These are phyloP conservation scores for Lojkania enalia DNA, from an alignment of 2,329 filamentous ascomycete species.

Conservation along the genomic window DNA sequence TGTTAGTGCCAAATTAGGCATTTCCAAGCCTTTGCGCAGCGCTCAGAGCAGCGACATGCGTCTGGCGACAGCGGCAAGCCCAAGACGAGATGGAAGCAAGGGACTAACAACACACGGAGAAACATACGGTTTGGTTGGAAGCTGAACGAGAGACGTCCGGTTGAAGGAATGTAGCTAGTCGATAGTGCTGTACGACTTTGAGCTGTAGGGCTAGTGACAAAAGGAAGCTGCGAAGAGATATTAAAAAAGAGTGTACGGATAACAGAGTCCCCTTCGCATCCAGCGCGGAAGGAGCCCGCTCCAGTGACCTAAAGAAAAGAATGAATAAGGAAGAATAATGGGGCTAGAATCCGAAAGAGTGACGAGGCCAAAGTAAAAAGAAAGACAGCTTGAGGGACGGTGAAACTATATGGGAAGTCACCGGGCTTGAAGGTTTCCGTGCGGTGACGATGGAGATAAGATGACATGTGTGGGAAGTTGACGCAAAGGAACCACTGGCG, in stretches of 20 bases:
- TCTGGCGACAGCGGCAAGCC: constrained; percentile 22
- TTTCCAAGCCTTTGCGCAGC: constrained; percentile 18
- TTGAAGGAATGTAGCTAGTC: constrained; percentile 42
- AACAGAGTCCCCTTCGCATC: constrained; percentile 42
- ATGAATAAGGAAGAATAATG: constrained; percentile 34
- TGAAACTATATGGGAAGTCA: constrained; percentile 41
- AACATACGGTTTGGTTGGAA: constrained; percentile 28
- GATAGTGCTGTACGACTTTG: constrained; percentile 40
- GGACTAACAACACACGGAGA: constrained; percentile 16
- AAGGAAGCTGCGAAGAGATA: constrained; percentile 21
- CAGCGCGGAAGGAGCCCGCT: constrained; percentile 47
- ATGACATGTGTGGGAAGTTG: constrained; percentile 39
- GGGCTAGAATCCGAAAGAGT: constrained; percentile 42
- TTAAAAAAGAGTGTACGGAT: constrained; percentile 46
- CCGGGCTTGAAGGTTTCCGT: constrained; percentile 37
- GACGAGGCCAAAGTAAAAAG: constrained; percentile 44
- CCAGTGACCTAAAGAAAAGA: constrained; percentile 37
- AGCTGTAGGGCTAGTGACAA: constrained; percentile 30
- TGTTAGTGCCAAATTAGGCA: constrained; percentile 34
- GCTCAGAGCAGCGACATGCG: constrained; percentile 25
- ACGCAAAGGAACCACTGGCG: constrained; percentile 43
- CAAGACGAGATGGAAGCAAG: constrained; percentile 32
- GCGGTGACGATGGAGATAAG: constrained; percentile 31
- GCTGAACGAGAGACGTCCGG: constrained; percentile 26
- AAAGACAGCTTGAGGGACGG: constrained; percentile 34